Evolutionary conservation across 306 rosid genomes (phyloP).

Genomic region (Castanospermum australe): DNA sequence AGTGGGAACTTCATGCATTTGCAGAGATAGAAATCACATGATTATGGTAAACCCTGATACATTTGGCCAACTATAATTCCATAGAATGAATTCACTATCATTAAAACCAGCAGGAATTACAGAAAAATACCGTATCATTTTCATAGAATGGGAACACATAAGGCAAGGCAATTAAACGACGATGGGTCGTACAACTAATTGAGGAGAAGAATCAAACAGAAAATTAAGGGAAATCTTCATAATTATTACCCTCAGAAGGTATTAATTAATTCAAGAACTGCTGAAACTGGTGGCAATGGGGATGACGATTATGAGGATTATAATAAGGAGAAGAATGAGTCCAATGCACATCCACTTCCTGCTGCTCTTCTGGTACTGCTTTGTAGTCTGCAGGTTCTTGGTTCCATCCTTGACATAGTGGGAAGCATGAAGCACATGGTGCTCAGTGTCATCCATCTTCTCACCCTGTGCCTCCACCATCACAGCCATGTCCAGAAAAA

Average conservation of each 20-base stretch:
- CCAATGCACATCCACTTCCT: slow-evolving; percentile 83
- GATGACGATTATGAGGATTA: slow-evolving; percentile 59
- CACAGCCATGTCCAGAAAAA: slow-evolving; percentile 90
- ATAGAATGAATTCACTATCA: background rate
- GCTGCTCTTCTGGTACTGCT: slow-evolving; percentile 50
- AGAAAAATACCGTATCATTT: too few relatives aligned
- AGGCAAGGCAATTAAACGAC: slow-evolving; percentile 15
- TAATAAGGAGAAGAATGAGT: slow-evolving; percentile 49
- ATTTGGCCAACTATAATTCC: background rate
- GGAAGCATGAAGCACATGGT: slow-evolving; percentile 72
- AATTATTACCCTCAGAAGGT: background rate
- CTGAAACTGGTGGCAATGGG: slow-evolving; percentile 58
- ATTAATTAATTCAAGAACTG: slow-evolving; percentile 35
- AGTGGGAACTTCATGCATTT: too few relatives aligned
- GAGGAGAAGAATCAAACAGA: background rate
- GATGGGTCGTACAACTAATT: slow-evolving; percentile 16
- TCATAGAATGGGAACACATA: background rate
- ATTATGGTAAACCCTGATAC: background rate
- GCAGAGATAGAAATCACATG: background rate
- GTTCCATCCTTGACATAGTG: slow-evolving; percentile 77
- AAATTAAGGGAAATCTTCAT: background rate
- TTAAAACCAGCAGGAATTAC: background rate
- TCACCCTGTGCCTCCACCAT: slow-evolving; percentile 96
- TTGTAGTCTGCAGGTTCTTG: slow-evolving; percentile 55
- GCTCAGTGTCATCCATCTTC: slow-evolving; percentile 89